Base-by-base conservation (phyloP, 352 stramenopile species). In the Stephanocyclus meneghinianus region DNA sequence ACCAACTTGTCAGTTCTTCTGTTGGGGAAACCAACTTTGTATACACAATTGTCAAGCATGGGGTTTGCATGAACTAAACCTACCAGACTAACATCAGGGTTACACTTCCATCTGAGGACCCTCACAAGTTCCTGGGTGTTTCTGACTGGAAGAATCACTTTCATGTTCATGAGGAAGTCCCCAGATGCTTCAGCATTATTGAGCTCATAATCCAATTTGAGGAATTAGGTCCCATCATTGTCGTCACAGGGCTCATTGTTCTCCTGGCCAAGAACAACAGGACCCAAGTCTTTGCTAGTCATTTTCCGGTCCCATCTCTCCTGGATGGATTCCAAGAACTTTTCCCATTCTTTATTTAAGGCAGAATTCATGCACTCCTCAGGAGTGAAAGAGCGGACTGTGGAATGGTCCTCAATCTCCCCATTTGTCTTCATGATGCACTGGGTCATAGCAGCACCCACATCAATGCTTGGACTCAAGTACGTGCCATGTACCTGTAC, bases 21-120 rank as follows among this genome's bases (percentile, higher is more conserved):
- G 63, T 86, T 74, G 18, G 61, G 69, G 45, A 86, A 81, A 53
- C 71, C 57, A 11, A 83, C 68, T 8, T 74, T 56, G 45, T 83
- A 86, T 9, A 71, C 18, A 47, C 60, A 30, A 15, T 64, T 81
- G 35, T 83, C 74, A 3, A 83, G 55, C 16, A 83, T 70, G 0
- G 66, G 69, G 50, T 83, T 80, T 4, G 11, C 2, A 53, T 76
- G 30, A 18, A 35, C 5, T 16, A 11, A 16, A 5, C 65, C 66
- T 68, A 81, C 40, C 0, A 44, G 56, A 56, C 48, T 71, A 6
- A 11, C 48, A 56, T 15, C 48, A 26, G 48, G 5, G 26, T 56
- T 1, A 6, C 48, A 21, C 26, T 56, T 56, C 9, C n/a, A n/a
- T 4, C n/a, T 15, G 11, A 56, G 9, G n/a, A 56, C 48, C 16